Base-by-base conservation (phyloP, 352 stramenopile genomes). In the Globisporangium nunn region DNA sequence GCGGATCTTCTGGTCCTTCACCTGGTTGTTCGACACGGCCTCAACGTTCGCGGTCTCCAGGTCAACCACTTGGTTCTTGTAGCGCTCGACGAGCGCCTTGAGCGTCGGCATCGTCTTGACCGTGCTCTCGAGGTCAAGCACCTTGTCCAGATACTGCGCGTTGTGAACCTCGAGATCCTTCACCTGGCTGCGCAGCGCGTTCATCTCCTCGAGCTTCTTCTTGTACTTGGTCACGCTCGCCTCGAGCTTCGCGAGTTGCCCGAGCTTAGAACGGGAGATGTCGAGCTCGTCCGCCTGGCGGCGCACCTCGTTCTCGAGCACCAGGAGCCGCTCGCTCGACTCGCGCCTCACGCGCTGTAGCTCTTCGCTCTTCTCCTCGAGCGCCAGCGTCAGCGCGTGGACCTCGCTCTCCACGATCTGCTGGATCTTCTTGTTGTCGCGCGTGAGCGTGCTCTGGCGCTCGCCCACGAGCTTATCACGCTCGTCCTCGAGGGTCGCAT, bases 61-160 rank as follows among this genome's bases (percentile, higher is more conserved):
- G 30, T 94, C 85, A 41, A 94, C 85, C 15, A 94, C 85, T 58
- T 94, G 82, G 63, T 94, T 91, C 68, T 94, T 94, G 71, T 94
- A 94, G 48, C 79, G 85, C 58, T 94, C 85, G 12, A 94, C 81
- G 0, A 91, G 61, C 18, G 61, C 68, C 59, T 92, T 93, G 2
- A 94, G 66, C 5, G 75, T 81, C 8, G 85, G 79, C 68, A 94
- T 91, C 1, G 80, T 94, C 66, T 92, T 92, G 52, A 94, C 80
- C 0, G 82, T 94, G 59, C 78, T 91, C 59, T 94, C 85, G 17
- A 94, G 60, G 52, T 94, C 85, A 54, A 94, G 63, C 43, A 91
- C 76, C 50, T 91, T 92, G 59, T 94, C 85, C 58, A 91, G 63
- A 49, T 90, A 93, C 59, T 88, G 74, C 18, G 81, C 74, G 30